Conservation (phyloP, 768 basidiomycete species). For the Mycena capillaripes region DNA sequence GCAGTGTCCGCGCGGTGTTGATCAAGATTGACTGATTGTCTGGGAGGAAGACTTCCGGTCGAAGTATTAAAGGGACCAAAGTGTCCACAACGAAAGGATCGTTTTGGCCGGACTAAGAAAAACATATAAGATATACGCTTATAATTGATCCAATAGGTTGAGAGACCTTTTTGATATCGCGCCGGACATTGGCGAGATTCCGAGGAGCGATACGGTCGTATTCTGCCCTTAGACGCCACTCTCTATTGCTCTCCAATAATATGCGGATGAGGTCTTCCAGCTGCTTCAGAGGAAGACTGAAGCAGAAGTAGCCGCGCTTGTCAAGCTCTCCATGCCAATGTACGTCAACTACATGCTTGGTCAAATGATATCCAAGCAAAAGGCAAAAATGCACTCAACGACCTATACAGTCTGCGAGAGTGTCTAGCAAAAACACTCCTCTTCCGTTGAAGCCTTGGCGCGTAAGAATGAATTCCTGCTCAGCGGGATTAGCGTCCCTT, state of each 20-base stretch:
- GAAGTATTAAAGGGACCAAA: not conserved
- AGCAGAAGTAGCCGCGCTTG: conserved; percentile 2
- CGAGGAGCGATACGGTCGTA: not conserved
- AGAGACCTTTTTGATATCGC: too few relatives aligned
- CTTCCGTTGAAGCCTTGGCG: not conserved
- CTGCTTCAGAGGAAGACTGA: not conserved
- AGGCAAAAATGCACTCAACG: conserved; percentile 3
- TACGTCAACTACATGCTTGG: not conserved
- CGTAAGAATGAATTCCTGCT: not conserved
- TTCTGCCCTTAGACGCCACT: not conserved
- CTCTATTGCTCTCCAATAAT: not conserved
- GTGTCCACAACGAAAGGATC: not conserved
- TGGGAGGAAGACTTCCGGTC: not conserved
- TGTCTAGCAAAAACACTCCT: not conserved
- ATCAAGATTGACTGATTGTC: not conserved
- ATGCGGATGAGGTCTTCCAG: not conserved
- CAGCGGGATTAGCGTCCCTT: not conserved
- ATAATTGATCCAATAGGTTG: too few relatives aligned
- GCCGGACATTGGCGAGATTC: too few relatives aligned
- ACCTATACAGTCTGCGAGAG: not conserved
- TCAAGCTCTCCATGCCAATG: conserved; percentile 3
- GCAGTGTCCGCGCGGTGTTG: not conserved
- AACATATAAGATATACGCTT: too few relatives aligned
- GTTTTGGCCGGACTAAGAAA: not conserved
- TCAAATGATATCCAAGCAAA: not conserved